Conservation (phyloP, 1,284 basidiomycete species). For the Trichosporon coremiiforme region DNA sequence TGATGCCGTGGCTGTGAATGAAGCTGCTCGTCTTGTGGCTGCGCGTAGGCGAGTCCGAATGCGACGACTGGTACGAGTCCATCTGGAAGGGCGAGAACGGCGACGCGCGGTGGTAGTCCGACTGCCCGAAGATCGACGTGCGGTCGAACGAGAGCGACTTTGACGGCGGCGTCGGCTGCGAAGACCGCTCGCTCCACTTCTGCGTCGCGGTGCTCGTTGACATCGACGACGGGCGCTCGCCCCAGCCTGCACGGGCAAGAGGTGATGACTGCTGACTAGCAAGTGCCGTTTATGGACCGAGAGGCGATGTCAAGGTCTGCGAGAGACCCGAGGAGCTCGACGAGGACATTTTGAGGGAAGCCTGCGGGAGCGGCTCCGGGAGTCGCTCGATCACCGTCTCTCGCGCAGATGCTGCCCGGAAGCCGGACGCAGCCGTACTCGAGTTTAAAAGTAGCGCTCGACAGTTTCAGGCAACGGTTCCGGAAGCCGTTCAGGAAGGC, state of each 20-base stretch:
- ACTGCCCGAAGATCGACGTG: not conserved
- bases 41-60: not conserved
- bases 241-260: not conserved
- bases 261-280: not conserved
- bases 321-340: not conserved
- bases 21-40: not conserved
- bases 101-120: not conserved
- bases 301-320: not conserved
- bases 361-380: not conserved
- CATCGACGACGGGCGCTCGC: not conserved
- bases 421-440: not conserved
- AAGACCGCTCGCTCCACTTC: not conserved
- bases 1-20: not conserved
- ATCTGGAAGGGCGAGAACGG: not conserved
- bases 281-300: not conserved
- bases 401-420: not conserved
- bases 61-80: not conserved
- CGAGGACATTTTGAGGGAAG: not conserved
- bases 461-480: not conserved
- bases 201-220: not conserved
- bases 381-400: not conserved
- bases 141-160: conserved; percentile 3
- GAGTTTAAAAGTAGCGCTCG: not conserved
- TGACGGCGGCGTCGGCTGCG: not conserved
- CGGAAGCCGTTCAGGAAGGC: not conserved